These are phyloP conservation scores for Colletotrichum agaves DNA, from an alignment of 2,329 filamentous ascomycete genomes.

Conservation along the genomic window DNA sequence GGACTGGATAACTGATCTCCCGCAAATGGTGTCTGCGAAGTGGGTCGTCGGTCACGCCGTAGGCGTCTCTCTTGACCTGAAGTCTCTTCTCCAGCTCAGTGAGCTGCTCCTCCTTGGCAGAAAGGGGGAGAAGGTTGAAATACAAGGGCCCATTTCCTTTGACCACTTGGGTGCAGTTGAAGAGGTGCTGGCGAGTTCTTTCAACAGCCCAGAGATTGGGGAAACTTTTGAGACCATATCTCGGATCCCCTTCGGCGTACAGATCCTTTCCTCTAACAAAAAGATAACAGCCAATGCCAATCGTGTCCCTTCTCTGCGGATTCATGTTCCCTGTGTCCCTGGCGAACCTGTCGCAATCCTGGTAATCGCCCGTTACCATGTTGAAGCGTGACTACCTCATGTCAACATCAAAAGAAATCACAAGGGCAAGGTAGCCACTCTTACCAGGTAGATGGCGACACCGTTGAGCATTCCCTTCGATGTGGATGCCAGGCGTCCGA, in stretches of 20 bases:
- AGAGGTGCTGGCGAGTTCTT: too few relatives aligned
- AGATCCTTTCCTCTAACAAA: slow-evolving; percentile 10
- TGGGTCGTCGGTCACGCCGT: not conserved
- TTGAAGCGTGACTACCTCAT: slow-evolving; percentile 22
- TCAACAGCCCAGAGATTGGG: not conserved
- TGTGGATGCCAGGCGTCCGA: slow-evolving; percentile 12
- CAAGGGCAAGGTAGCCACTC: not conserved
- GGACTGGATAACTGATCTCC: slow-evolving; percentile 13
- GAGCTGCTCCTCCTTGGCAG: too few relatives aligned
- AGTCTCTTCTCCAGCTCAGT: too few relatives aligned
- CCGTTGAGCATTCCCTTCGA: slow-evolving; percentile 14
- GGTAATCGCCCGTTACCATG: slow-evolving; percentile 12
- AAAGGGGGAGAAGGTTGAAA: not conserved
- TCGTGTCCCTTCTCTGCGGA: not conserved
- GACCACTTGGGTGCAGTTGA: not conserved
- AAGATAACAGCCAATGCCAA: slow-evolving; percentile 9
- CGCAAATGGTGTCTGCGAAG: not conserved
- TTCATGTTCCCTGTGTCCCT: not conserved
- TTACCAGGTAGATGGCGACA: slow-evolving; percentile 11
- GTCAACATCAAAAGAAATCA: not conserved
- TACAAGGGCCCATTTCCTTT: not conserved
- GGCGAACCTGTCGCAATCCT: slow-evolving; percentile 13
- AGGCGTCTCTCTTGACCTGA: not conserved
- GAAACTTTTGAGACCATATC: not conserved
- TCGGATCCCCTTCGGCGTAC: too few relatives aligned